Base-by-base conservation (phyloP, 257 asterid species). In the Fraxinus anomala region DNA sequence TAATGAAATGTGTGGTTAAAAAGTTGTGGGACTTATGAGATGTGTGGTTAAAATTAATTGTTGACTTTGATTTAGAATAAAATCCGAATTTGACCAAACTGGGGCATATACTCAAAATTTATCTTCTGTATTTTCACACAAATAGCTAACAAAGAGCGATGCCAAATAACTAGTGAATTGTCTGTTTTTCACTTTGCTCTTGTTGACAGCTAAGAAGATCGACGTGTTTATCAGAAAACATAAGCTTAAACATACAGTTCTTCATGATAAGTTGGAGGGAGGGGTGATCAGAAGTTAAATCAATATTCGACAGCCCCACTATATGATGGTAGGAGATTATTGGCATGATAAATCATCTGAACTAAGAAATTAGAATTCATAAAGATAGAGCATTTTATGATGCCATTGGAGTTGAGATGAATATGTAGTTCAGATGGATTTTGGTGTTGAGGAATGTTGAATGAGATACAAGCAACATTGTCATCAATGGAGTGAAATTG, bases 261-360 rank as follows among this genome's bases (percentile, higher is more conserved):
- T 24, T 61, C 68, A 9, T 61, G 4, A 56, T 56, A 56, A 56
- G 19, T 61, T 21, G 6, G 34, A 21, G 8, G 33, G 16, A 23
- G 68, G 33, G 33, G 17, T 13, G 7, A 9, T 61, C 68, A 61
- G 33, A 61, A 61, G 30, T 61, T 61, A 2, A 21, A 61, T 21
- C 68, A 23, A 61, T 2, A 24, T 61, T 61, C 33, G 0, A 24
- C 30, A 61, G 16, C 30, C 14, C 14, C 26, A 61, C 5, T 0
- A 11, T 23, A 61, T 61, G 13, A 24, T 23, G 34, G 33, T 61
- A 61, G 68, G 68, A 61, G 33, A 61, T 61, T 61, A 24, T 8
- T 61, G 68, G 68, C 68, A 61, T 61, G 24, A 23, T 61, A 63
- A 63, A 63, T 63, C 69, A 26, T 26, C n/a, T 63, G 36, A 26